Evolutionary conservation across 2,329 filamentous ascomycete genomes (phyloP).

Genomic region (Monilinia vaccinii-corymbosi): DNA sequence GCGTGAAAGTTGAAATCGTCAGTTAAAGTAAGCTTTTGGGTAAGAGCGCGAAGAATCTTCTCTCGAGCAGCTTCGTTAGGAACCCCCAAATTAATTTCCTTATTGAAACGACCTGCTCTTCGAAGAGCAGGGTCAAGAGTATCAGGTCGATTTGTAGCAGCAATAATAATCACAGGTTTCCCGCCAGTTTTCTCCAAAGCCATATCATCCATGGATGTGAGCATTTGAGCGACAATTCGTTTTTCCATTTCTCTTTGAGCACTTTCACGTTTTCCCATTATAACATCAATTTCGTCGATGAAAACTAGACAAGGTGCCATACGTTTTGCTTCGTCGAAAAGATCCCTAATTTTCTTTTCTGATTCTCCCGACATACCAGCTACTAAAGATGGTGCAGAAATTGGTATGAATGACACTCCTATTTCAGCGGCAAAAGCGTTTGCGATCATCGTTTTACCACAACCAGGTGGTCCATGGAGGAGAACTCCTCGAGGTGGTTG

Average conservation of each 20-base stretch:
- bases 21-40: slow-evolving; percentile 53
- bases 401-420: slow-evolving; percentile 68
- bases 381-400: slow-evolving; percentile 74
- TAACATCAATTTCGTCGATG: slow-evolving; percentile 85
- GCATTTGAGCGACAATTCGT: slow-evolving; percentile 72
- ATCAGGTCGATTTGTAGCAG: slow-evolving; percentile 82
- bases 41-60: slow-evolving; percentile 68
- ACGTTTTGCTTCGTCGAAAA: slow-evolving; percentile 80
- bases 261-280: slow-evolving; percentile 77
- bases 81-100: slow-evolving; percentile 79
- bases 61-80: slow-evolving; percentile 71
- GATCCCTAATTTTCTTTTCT: slow-evolving; percentile 74
- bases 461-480: slow-evolving; percentile 75
- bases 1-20: slow-evolving; percentile 63
- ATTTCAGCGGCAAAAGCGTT: slow-evolving; percentile 70
- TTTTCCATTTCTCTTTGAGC: slow-evolving; percentile 85
- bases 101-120: slow-evolving; percentile 68
- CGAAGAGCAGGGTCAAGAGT: slow-evolving; percentile 72
- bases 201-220: slow-evolving; percentile 80
- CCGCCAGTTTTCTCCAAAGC: slow-evolving; percentile 61
- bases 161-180: slow-evolving; percentile 79
- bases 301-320: slow-evolving; percentile 85
- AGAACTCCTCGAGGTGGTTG: slow-evolving; percentile 67
- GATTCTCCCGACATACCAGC: slow-evolving; percentile 85
- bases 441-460: slow-evolving; percentile 78